Evolutionary conservation across 306 rosid species (phyloP).

Genomic region (Carpinus fangiana): DNA sequence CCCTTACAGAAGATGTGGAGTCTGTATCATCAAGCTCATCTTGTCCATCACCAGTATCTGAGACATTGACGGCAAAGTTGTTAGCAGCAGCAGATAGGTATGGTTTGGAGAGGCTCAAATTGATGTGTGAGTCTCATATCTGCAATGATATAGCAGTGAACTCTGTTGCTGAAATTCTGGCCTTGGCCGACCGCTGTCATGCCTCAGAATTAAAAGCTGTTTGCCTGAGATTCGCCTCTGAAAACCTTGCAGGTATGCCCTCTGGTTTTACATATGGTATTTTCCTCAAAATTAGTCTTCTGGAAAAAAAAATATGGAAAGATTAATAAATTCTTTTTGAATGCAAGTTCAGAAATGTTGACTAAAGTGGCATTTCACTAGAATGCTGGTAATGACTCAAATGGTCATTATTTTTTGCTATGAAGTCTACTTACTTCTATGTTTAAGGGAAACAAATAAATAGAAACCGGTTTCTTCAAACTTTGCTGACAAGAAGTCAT

Average conservation of each 20-base stretch:
- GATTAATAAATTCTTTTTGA: background rate
- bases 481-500: background rate
- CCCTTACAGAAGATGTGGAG: conserved; percentile 66
- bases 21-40: conserved; percentile 49
- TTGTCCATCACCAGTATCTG: conserved; percentile 46
- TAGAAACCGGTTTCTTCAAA: background rate
- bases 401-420: background rate
- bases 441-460: background rate
- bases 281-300: conserved; percentile 5
- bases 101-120: conserved; percentile 68
- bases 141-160: conserved; percentile 77
- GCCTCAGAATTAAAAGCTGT: conserved; percentile 69
- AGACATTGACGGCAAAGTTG: conserved; percentile 64
- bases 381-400: background rate
- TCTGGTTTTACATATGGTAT: background rate
- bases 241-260: conserved; percentile 73
- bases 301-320: background rate
- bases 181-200: conserved; percentile 70
- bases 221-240: conserved; percentile 83
- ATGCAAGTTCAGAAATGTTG: background rate
- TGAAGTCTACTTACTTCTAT: background rate
- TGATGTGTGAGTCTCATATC: conserved; percentile 85
- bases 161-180: conserved; percentile 69
- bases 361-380: background rate
- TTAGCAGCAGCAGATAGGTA: conserved; percentile 78